Evolutionary conservation across 768 basidiomycete species (phyloP), one percentile per base, ranked within the genome.

Genomic region (Leucosporidium creatinivorum): DNA sequence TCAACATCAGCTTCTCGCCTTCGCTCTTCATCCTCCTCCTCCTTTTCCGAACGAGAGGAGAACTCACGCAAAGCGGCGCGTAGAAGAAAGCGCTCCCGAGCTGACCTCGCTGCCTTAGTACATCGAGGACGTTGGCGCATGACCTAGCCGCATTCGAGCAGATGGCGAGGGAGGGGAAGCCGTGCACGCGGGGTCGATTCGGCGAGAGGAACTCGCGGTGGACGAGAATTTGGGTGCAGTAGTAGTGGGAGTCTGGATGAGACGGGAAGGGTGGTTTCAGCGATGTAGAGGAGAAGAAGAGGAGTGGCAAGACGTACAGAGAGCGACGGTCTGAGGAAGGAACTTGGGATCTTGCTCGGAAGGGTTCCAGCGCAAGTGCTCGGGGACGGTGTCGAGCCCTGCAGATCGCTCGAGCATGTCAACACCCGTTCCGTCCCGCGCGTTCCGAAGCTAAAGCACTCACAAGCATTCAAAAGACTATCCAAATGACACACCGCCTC

Each of bases 141-240:
- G 88, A 89, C 12, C 89, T 81, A 2, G 91, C 88, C 0, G 91
- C 83, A 68, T 91, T 91, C n/a, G 87, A 85, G 76, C 87, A 89
- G 62, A 88, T 89, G 0, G 87, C 86, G 26, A 88, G 80, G 0
- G 86, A 88, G 15, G 87, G 87, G 74, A 86, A 85, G 19, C 62
- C 47, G 51, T 72, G 65, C 3, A 62, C 39, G 26, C 50, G 36
- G 0, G 61, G 55, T 1, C 68, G 64, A 10, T 54, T n/a, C 9
- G 74, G 74, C 26, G 67, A 67, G 64, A 91, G 85, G 78, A 89
- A 90, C 0, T 88, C 86, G 3, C 89, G 85, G 76, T 91, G 89
- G 49, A 89, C 81, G 47, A 88, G 80, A 68, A 91, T 89, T 76
- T 87, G 85, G 19, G 85, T 79, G 8, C 36, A 23, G 52, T 33